Evolutionary conservation across 495 filamentous ascomycete species (phyloP).

Genomic region (Cercophora sp.): DNA sequence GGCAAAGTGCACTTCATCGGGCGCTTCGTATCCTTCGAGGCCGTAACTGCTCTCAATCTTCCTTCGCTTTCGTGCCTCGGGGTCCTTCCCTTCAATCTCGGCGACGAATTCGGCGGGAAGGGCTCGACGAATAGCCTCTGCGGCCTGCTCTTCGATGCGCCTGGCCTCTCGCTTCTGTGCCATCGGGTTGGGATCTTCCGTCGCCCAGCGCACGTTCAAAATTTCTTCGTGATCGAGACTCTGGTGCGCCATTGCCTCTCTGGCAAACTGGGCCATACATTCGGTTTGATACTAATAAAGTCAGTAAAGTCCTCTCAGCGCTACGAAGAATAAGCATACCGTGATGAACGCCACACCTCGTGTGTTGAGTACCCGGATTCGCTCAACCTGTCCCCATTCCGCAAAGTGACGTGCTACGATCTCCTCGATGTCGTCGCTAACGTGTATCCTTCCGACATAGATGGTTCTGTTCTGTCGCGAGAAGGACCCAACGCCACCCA

Average conservation of each 20-base stretch:
- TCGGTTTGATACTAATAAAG: conserved; percentile 56
- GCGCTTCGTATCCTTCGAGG: conserved; percentile 85
- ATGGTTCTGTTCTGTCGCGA: conserved; percentile 88
- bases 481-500: conserved; percentile 92
- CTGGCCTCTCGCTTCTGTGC: conserved; percentile 89
- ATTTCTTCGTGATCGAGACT: conserved; percentile 75
- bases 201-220: conserved; percentile 95
- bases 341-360: conserved; percentile 90
- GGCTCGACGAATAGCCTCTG: conserved; percentile 85
- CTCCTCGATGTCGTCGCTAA: conserved; percentile 97
- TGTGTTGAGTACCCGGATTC: conserved; percentile 83
- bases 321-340: conserved; percentile 17
- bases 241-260: conserved; percentile 87
- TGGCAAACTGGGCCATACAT: conserved; percentile 83
- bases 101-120: conserved; percentile 90
- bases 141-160: conserved; percentile 94
- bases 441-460: conserved; percentile 89
- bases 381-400: conserved; percentile 90
- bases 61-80: conserved; percentile 77
- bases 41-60: conserved; percentile 90
- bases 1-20: conserved; percentile 92
- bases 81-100: conserved; percentile 88
- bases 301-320: background rate
- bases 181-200: conserved; percentile 91
- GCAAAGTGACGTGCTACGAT: conserved; percentile 90